Base-by-base conservation (phyloP, 495 filamentous ascomycete species). In the Paragyromitra xinjiangensis region DNA sequence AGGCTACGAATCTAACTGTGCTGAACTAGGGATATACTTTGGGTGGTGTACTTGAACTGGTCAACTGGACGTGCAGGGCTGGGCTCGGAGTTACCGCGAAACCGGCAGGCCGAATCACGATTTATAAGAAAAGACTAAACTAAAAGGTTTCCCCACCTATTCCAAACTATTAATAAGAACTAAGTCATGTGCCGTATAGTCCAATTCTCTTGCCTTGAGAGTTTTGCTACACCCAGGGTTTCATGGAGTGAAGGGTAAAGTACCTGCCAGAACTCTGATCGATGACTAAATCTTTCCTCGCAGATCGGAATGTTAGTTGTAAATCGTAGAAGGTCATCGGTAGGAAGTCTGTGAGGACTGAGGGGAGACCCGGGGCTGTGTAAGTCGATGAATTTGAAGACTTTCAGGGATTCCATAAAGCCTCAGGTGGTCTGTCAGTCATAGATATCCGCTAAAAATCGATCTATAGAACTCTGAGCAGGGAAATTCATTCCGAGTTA, bases 401-500 rank as follows among this genome's bases (percentile, higher is more conserved):
- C 7, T 22, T n/a, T 19, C 50, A 37, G 1, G 26, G 55, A 58
- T 58, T 11, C 16, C 16, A 19, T 26, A 22, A 55, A 53, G 48
- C 9, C 44, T 37, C 7, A 2, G 45, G 12, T 53, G n/a, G 26
- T 53, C n/a, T 5, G 24, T 67, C 45, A 4, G 0, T 34, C 11
- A 59, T 34, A 37, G 26, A 16, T 59, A 58, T 14, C 9, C 29
- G 7, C 11, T 6, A 3, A 16, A 59, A 12, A 22, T 42, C 11
- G 37, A 16, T 11, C 16, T 44, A 11, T 2, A 26, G 37, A 40
- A 3, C 61, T 11, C 14, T 64, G 19, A 22, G n/a, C 59, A 64
- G 29, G 37, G 39, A 64, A 64, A 64, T 64, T 42, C 61, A n/a
- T 42, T 42, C 19, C 34, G 34, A 4, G n/a, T 22, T 63, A 39